Conservation (phyloP, 805 yeast species). For the Lipomyces chichibuensis region DNA sequence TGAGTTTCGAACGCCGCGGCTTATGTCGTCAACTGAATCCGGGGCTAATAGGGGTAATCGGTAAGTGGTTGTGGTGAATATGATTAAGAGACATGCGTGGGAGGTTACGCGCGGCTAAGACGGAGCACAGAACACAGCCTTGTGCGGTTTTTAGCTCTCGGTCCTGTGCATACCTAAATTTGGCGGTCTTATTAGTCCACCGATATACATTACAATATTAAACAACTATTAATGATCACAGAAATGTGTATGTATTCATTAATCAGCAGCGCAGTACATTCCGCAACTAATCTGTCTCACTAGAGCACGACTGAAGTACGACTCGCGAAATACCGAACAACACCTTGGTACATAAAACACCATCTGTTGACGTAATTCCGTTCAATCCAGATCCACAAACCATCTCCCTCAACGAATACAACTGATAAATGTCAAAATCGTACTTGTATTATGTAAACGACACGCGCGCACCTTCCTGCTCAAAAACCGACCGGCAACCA, state of each 20-base stretch:
- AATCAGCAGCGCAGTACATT: background rate
- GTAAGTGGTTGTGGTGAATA: background rate
- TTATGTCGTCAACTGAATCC: constrained; percentile 4
- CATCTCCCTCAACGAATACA: background rate
- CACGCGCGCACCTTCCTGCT: background rate
- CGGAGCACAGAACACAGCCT: background rate
- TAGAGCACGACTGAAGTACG: too few species aligned
- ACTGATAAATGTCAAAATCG: background rate
- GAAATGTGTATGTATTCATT: background rate
- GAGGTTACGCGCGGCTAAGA: background rate
- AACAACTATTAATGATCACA: background rate
- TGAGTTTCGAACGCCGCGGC: constrained; percentile 13
- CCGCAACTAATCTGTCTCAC: too few species aligned
- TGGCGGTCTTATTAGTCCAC: background rate
- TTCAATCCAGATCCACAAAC: background rate
- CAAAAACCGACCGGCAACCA: background rate
- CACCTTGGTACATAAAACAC: too few species aligned
- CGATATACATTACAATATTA: background rate
- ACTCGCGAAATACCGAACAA: too few species aligned
- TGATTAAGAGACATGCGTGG: background rate
- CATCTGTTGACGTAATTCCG: background rate
- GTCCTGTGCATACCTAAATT: background rate
- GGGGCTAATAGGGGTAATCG: background rate
- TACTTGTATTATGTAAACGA: background rate
- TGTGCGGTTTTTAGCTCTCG: too few species aligned